Base-by-base conservation (phyloP, 108 stramenopile species). In the Discostella stelligeroides region DNA sequence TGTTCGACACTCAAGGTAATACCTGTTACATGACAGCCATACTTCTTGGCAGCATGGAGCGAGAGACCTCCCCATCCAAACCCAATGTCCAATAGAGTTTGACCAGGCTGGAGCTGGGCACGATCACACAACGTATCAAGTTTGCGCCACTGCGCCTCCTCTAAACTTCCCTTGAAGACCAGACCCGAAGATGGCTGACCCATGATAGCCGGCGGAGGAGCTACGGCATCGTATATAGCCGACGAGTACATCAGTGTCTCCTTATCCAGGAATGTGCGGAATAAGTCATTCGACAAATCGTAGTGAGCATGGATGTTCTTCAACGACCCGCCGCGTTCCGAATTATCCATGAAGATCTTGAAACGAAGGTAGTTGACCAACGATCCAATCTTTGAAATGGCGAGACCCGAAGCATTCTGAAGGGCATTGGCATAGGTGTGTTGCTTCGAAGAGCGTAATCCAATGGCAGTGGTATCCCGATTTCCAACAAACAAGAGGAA, bases 231-330 rank as follows among this genome's bases (percentile, higher is more conserved):
- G 72, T 89, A 98, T 27, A 96, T 90, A 1, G 92, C 98, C 17
- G 86, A 91, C 1, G 93, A 95, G 71, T 98, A 98, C 89, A 97
- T 96, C 75, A 98, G 76, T 8, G 85, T 81, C 59, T 87, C 83
- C 51, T 76, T 76, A 76, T 98, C 98, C 23, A 98, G 80, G 73
- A 98, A 98, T 7, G 73, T 83, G 48, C 75, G 88, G 72, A 95
- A 98, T 60, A 98, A 75, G 61, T 91, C 95, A 74, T 98, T 98
- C 8, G 82, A 82, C 13, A 97, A 63, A 74, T 98, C 97, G 72
- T 98, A 98, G 73, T 98, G 98, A n/a, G 97, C 96, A 66, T 92
- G 90, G 66, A 98, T 98, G 72, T 98, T 98, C 56, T 84, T 84
- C 75, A 92, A 60, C 55, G 74, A 76, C 5, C 87, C 91, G 10